Evolutionary conservation across 2,329 filamentous ascomycete species (phyloP), one percentile per base, ranked within the genome.

Genomic region (Xylogone sp.): DNA sequence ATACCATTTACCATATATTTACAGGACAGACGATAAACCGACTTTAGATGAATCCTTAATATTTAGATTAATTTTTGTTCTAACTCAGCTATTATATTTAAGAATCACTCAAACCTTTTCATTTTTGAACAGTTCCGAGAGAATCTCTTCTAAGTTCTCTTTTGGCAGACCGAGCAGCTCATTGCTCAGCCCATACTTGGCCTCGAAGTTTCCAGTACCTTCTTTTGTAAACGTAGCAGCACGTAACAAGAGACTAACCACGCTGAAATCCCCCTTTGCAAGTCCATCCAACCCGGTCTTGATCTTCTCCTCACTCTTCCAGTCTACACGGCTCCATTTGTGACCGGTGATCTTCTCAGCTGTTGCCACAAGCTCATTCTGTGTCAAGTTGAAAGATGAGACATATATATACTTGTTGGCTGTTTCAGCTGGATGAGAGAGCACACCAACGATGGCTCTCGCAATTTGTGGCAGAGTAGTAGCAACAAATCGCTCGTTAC

Each of bases 351-450:
- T 62, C 12, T 61, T 59, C 57, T 64, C 57, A 5, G 62, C 59
- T 29, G 59, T 63, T 1, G 54, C 61, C 13, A 70, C 56, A n/a
- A 69, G 54, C 34, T 70, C 60, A 12, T 62, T 62, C 54, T 69
- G 67, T 18, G 63, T 65, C 13, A 61, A 53, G 42, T 57, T 55
- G 47, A 69, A 67, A 7, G 68, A 68, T 21, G 62, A 56, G 24
- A 66, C 58, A 55, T 63, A 67, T 9, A 68, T 50, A 46, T 57
- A 64, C 21, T 55, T 54, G 51, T 72, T 70, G 2, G 59, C 54
- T 3, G 69, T 60, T 27, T 68, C 61, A 3, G 68, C 65, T 0
- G 67, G 66, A 21, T 69, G 62, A 31, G 62, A 59, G 13, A 73
- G 58, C 2, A 69, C 53, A 10, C 60, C 62, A 12, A 65, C 64